A percentile compares a stretch with the other conserved stretches of the same genome.
Evolutionary conservation across 2,329 filamentous ascomycete species (phyloP).

Genomic region (Fonsecaea pedrosoi): DNA sequence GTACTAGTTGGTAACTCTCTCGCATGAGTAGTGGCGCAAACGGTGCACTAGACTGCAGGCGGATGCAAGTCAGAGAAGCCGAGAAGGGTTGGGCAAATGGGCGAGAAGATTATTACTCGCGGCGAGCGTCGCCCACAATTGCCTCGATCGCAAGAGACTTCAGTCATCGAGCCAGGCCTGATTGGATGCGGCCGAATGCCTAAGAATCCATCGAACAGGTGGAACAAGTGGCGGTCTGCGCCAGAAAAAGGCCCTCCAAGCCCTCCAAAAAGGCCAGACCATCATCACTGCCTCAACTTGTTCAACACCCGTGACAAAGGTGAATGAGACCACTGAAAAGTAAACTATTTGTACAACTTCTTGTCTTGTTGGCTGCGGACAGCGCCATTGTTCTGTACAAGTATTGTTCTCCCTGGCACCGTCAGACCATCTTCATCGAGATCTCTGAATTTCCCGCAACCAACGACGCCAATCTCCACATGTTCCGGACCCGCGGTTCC

Average conservation of each 20-base stretch:
- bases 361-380: neutral
- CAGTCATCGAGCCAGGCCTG: constrained; percentile 20
- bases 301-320: constrained; percentile 17
- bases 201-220: constrained; percentile 8
- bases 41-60: neutral
- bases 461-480: constrained; percentile 17
- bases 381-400: neutral
- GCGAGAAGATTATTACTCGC: constrained; percentile 9
- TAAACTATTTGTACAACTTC: neutral
- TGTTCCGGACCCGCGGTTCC: constrained; percentile 7
- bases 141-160: neutral
- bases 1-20: neutral
- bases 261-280: constrained; percentile 10
- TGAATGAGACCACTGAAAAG: neutral
- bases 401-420: neutral
- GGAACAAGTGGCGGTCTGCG: constrained; percentile 31
- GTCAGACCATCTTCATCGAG: neutral
- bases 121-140: constrained; percentile 9
- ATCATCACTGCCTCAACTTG: constrained; percentile 24
- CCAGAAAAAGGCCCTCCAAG: constrained; percentile 3
- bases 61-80: constrained; percentile 12
- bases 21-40: constrained; percentile 3
- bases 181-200: constrained; percentile 25
- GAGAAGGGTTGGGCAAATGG: neutral
- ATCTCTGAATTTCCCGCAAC: neutral